Evolutionary conservation across 306 rosid species (phyloP), one percentile per base, ranked within the genome.

Genomic region (Quercus engelmannii): DNA sequence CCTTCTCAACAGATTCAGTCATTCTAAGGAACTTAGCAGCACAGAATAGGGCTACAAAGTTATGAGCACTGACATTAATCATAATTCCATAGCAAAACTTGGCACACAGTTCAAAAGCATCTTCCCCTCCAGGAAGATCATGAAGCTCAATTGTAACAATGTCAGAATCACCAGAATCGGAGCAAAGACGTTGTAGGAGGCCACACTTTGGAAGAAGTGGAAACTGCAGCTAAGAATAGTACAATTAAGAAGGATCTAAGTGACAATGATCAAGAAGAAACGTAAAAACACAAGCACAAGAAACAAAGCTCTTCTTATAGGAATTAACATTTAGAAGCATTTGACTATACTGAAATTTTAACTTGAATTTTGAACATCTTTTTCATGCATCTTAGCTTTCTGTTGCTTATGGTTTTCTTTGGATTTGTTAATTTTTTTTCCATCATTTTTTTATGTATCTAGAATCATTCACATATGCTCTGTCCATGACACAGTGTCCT

Each of bases 21-120:
- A 95, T 95, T 74, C 86, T 83, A 52, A 95, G 98, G 74, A 95
- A 90, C 79, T 91, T 91, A 21, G 99, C 92, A 63, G 97, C 93
- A 77, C 93, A 93, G 72, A 89, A 84, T 18, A 92, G 88, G 1
- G 90, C 85, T 1, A 91, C 92, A n/a, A 95, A 75, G 85, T 93
- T 95, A 62, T 90, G 91, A 9, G 99, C 97, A 80, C 99, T 89
- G 68, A 95, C 88, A 79, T 91, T 87, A 75, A 95, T 91, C 31
- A 94, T 86, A 52, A 95, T 90, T 73, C 98, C 99, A 41, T 95
- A 95, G 75, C 99, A 93, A 71, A 90, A 95, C 84, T 95, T 95
- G 21, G 98, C 90, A 74, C 96, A 95, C 19, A 91, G 85, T 76
- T 95, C 99, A 71, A 95, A 95, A 79, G 90, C 97, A 5, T 89